phyloP scores from a whole-genome alignment of 768 basidiomycete species.

The Boletus coccyginus region DNA sequence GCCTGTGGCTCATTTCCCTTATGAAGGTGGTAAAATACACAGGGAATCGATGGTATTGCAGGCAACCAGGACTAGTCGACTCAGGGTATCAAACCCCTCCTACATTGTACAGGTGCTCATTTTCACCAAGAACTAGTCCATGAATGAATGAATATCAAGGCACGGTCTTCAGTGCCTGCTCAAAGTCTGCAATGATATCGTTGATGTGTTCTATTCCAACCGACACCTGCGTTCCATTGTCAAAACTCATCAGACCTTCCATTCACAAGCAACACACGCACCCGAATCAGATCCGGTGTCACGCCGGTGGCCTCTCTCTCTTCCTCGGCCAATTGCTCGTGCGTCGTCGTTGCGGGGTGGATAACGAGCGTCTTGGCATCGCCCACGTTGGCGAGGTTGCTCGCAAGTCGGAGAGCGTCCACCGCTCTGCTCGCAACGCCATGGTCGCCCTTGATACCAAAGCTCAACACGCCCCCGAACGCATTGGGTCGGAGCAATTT shows the following conservation, averaged over 20 bases:
- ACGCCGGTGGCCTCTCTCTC: slow-evolving; percentile 53
- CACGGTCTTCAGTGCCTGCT: slow-evolving; percentile 34
- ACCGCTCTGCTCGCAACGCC: slow-evolving; percentile 57
- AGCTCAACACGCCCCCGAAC: slow-evolving; percentile 75
- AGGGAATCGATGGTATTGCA: too few species aligned
- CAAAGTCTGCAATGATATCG: slow-evolving; percentile 49
- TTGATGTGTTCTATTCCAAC: slow-evolving; percentile 44
- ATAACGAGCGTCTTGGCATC: slow-evolving; percentile 64
- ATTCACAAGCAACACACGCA: slow-evolving; percentile 24
- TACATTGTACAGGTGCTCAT: not conserved
- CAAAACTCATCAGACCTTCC: not conserved
- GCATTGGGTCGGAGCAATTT: slow-evolving; percentile 48
- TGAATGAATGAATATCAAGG: slow-evolving; percentile 1
- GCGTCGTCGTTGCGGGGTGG: slow-evolving; percentile 57
- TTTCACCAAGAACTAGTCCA: not conserved
- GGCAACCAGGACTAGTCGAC: not conserved
- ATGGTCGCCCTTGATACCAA: slow-evolving; percentile 65
- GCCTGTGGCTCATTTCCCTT: too few species aligned
- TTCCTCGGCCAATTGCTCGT: slow-evolving; percentile 49
- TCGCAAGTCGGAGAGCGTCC: slow-evolving; percentile 67
- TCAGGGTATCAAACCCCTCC: not conserved
- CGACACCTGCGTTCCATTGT: slow-evolving; percentile 31
- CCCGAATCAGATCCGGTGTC: slow-evolving; percentile 55
- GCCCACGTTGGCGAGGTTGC: slow-evolving; percentile 71
- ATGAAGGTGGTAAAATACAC: not conserved